Evolutionary conservation across 352 stramenopile species (phyloP), one percentile per base, ranked within the genome.

Genomic region (Globisporangium perplexum): DNA sequence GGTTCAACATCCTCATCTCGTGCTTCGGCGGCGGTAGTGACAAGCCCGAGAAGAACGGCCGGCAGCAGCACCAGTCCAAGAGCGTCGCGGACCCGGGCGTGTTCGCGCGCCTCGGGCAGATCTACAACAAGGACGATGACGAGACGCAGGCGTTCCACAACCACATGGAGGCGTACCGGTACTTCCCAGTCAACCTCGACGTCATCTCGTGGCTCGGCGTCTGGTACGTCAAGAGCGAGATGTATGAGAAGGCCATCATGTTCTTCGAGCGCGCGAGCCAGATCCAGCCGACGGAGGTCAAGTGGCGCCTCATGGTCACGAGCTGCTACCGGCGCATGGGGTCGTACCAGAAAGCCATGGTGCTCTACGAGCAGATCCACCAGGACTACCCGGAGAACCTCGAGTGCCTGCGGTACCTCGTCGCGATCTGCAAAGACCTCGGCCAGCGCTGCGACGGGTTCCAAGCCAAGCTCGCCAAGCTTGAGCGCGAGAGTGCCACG

Each of bases 281-380:
- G 55, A 96, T 98, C 47, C 86, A 98, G 55, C 94, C 95, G 15
- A 92, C 75, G 24, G 95, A 98, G 59, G 88, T 98, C 50, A 98
- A 98, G 62, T 99, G 95, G 95, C 70, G 87, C 11, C 83, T 99
- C 53, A 98, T 98, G 95, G 87, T 98, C 43, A 97, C 93, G 15
- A 97, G 81, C 62, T 98, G 95, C 63, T 97, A 98, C 65, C 82
- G 95, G n/a, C 79, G 95, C 48, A 96, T 98, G 83, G 92, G 90
- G 6, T 79, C 90, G 20, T 96, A 97, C 60, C 78, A 95, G 41
- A 87, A 89, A 22, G 95, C 95, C 18, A 88, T 98, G 62, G 69
- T 92, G 30, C 69, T 97, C 2, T 99, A 98, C 71, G 82, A 98
- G 67, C 71, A 97, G 57, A 95, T 98, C 53, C 94, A 98, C 69